Percentiles rank a stretch among this genome's conserved stretches.
These are phyloP conservation scores for Coemansia guatemalensis DNA, from an alignment of 192 early-diverging fungal species.

Conservation along the genomic window DNA sequence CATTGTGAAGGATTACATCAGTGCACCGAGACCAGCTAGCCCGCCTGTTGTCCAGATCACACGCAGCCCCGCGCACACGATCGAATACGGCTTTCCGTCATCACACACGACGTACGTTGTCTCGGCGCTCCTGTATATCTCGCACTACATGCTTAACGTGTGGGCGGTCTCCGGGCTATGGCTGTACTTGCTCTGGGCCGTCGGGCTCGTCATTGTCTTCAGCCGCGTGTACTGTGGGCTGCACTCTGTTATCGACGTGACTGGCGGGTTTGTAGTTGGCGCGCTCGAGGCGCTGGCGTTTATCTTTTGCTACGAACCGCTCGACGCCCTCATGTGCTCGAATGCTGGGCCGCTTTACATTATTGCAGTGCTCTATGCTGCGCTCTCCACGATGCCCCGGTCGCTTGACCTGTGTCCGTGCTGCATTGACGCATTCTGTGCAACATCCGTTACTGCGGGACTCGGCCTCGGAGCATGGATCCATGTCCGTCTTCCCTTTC, in stretches of 20 bases:
- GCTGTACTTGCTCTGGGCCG: conserved; percentile 51
- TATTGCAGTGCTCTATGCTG: conserved; percentile 18
- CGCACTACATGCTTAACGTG: conserved; percentile 34
- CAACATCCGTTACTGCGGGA: conserved; percentile 45
- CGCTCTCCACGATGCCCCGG: conserved; percentile 34
- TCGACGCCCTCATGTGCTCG: conserved; percentile 39
- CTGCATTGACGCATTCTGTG: conserved; percentile 50
- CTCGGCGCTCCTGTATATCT: conserved; percentile 63
- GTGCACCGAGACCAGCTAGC: conserved; percentile 79
- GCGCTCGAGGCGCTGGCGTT: conserved; percentile 54
- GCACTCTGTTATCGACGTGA: conserved; percentile 79
- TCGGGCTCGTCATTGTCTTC: conserved; percentile 59
- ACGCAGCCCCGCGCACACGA: conserved; percentile 61
- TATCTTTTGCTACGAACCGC: conserved; percentile 20
- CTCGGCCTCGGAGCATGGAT: conserved; percentile 40
- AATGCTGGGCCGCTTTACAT: conserved; percentile 44
- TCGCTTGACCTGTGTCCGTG: conserved; percentile 54
- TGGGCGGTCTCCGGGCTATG: conserved; percentile 33
- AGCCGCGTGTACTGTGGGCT: conserved; percentile 86
- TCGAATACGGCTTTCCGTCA: conserved; percentile 92
- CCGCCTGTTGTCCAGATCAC: conserved; percentile 76
- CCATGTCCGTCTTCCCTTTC: conserved; percentile 40
- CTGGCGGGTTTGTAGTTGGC: conserved; percentile 71
- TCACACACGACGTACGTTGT: conserved; percentile 85
- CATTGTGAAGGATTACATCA: conserved; percentile 72